Evolutionary conservation across 1,139 yeast genomes (phyloP).

Genomic region (Meyerozyma athensensis): DNA sequence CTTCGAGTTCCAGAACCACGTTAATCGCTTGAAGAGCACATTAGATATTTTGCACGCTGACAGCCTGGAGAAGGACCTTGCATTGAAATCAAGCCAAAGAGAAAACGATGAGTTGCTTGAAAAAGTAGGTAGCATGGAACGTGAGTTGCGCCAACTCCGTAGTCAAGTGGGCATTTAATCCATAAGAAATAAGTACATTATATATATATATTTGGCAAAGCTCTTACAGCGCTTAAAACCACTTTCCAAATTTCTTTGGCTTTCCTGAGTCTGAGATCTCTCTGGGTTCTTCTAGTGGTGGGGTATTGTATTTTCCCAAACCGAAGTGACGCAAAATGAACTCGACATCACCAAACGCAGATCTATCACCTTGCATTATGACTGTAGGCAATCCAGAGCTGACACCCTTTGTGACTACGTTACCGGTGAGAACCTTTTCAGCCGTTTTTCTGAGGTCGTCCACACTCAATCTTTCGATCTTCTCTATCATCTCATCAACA

Average conservation of each 20-base stretch:
- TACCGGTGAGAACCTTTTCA: constrained; percentile 67
- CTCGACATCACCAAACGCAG: constrained; percentile 78
- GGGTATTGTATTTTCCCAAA: constrained; percentile 46
- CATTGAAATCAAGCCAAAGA: constrained; percentile 29
- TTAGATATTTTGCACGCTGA: constrained; percentile 33
- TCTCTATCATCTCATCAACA: constrained; percentile 75
- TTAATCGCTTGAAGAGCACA: constrained; percentile 31
- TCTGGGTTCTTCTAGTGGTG: constrained; percentile 26
- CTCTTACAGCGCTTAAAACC: constrained; percentile 16
- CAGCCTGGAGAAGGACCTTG: constrained; percentile 40
- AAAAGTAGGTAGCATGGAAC: constrained; percentile 50
- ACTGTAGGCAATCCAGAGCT: constrained; percentile 70
- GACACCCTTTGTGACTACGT: constrained; percentile 43
- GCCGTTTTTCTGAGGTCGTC: constrained; percentile 73
- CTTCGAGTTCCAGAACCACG: constrained; percentile 42
- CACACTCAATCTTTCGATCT: constrained; percentile 64
- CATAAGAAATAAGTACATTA: constrained; percentile 4
- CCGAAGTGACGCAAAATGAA: constrained; percentile 67
- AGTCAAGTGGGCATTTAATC: constrained; percentile 21
- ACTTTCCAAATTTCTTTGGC: constrained; percentile 14
- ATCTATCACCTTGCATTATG: constrained; percentile 86
- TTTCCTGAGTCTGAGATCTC: constrained; percentile 18
- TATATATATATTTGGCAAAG: background rate
- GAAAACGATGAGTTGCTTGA: constrained; percentile 50
- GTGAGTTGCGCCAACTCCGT: constrained; percentile 63